Base-by-base conservation (phyloP, 1,284 basidiomycete species). In the Cutaneotrichosporon mucoides region DNA sequence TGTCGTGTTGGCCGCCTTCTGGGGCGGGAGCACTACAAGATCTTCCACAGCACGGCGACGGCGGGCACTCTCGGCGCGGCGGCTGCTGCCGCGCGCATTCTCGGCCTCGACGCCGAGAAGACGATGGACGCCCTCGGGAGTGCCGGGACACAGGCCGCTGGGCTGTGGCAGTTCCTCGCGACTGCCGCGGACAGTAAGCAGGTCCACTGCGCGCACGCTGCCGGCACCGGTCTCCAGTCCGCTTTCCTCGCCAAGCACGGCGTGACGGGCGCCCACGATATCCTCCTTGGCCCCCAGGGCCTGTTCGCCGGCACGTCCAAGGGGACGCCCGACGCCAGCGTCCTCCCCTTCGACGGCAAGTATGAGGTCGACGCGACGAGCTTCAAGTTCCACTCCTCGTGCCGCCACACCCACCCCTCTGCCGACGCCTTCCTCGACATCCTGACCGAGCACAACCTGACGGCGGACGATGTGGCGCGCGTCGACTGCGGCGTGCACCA, bases 381-480 rank as follows among this genome's bases (percentile, higher is more conserved):
- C 47, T 56, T 49, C 55, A 56, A 56, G 55, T 56, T 50, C 55
- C 55, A 56, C 55, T 24, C 55, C 34, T 56, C 55, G 46, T 56
- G 55, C 41, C 47, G 55, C n/a, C 55, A 56, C 55, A 56, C 55
- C 36, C 55, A 56, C 55, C 55, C 55, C 6, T 24, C n/a, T 5
- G 55, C 55, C 9, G 55, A 56, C 47, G 55, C 47, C 10, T 40
- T 56, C 2, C 41, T 56, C 5, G 55, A 49, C 7, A 50, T 56
- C 41, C 13, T 56, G 24, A 44, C 34, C 10, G 47, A 35, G 47
- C 35, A 56, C 55, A 11, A 50, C 55, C n/a, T 56, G 2, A 1
- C 46, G 2, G 38, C 55, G 0, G 55, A 35, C 6, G 46, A 56
- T 10, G 40, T 56, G 4, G 40, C 8, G 6, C 38, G 55, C 55